A percentile compares a stretch with the other conserved stretches of the same genome.
Conservation (phyloP, 805 yeast species). For the Schizosaccharomyces octosporus region DNA sequence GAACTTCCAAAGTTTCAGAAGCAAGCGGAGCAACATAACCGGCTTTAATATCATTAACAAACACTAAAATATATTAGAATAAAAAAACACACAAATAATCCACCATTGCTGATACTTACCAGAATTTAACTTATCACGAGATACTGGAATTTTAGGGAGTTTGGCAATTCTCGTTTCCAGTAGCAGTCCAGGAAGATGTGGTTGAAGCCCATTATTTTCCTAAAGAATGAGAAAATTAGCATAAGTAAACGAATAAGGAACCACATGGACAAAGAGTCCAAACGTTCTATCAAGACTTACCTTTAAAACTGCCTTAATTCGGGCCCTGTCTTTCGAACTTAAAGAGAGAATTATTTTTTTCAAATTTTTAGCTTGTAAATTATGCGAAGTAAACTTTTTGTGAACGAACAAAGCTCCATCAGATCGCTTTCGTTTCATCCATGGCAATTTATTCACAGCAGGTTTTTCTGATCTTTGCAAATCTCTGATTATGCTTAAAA, state of each 20-base stretch:
- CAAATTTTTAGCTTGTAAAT: background rate
- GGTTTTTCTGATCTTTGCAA: background rate
- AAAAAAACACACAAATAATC: background rate
- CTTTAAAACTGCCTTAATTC: background rate
- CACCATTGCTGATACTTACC: conserved; percentile 4
- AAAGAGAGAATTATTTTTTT: background rate
- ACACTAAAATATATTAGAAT: conserved; percentile 14
- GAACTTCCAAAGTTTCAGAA: conserved; percentile 54
- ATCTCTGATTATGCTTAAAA: background rate
- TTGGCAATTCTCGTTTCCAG: conserved; percentile 22
- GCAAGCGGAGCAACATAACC: conserved; percentile 65
- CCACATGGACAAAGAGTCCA: too few relatives aligned
- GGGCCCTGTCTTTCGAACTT: background rate
- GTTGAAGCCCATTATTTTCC: background rate
- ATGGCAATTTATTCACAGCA: background rate
- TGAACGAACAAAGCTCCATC: background rate
- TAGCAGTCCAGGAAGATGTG: background rate
- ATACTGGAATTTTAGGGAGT: conserved; percentile 67
- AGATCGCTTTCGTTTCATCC: background rate
- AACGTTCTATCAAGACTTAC: background rate
- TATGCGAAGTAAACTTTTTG: background rate
- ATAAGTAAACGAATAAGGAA: too few relatives aligned
- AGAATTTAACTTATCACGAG: conserved; percentile 14
- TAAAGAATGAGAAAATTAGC: background rate
- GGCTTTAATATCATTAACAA: conserved; percentile 81